A percentile compares a stretch with the other conserved stretches of the same genome.
phyloP scores from a whole-genome alignment of 2,329 filamentous ascomycete genomes.

The Pseudogymnoascus sp. region DNA sequence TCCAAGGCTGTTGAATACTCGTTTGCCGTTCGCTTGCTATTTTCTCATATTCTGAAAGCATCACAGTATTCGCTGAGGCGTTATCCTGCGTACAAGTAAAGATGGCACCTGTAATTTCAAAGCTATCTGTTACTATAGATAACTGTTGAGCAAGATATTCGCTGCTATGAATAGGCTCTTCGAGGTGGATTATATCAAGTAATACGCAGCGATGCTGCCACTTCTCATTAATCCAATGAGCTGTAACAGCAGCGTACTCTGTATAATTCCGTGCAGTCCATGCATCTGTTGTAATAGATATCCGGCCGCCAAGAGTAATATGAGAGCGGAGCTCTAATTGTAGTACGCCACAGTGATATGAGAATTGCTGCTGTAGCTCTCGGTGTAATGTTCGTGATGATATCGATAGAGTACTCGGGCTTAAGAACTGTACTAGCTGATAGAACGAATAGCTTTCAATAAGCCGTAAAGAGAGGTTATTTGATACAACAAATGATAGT shows the following conservation, averaged over 20 bases:
- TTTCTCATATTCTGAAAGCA: background rate
- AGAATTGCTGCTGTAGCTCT: too few relatives aligned
- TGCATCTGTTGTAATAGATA: background rate
- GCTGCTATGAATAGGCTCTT: background rate
- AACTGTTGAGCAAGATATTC: background rate
- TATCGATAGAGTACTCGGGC: too few relatives aligned
- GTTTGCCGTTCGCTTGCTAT: background rate
- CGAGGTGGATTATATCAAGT: background rate
- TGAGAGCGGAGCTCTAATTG: background rate
- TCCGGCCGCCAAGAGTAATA: background rate
- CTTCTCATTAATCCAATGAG: background rate
- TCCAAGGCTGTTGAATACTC: background rate
- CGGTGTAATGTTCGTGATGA: too few relatives aligned
- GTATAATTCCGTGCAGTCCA: background rate
- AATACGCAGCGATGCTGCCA: background rate
- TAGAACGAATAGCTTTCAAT: background rate
- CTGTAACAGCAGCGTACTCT: background rate
- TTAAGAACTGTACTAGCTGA: too few relatives aligned
- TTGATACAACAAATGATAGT: background rate
- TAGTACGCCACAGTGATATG: too few relatives aligned
- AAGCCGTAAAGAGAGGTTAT: background rate
- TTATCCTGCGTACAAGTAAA: background rate
- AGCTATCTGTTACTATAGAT: background rate
- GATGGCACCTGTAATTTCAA: background rate
- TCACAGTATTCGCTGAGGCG: background rate